These are phyloP conservation scores for Ettlia oleoabundans DNA, from an alignment of 139 green algal species.

Conservation along the genomic window DNA sequence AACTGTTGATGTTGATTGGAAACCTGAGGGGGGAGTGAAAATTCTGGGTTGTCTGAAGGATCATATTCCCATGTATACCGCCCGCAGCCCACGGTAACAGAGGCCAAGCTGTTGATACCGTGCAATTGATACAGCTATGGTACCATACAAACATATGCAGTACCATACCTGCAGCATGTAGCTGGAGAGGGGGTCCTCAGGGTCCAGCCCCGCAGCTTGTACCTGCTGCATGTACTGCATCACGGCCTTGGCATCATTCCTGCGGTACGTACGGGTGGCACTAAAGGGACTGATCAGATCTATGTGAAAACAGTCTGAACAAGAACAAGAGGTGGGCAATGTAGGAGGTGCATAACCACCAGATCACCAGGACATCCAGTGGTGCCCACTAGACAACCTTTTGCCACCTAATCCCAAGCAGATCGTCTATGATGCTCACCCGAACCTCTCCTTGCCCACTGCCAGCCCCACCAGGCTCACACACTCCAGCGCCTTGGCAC, in stretches of 20 bases:
- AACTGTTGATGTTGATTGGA: too few species aligned
- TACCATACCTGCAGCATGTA: conserved; percentile 89
- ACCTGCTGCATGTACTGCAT: conserved; percentile 91
- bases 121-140: too few species aligned
- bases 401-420: background rate
- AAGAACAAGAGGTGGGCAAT: too few species aligned
- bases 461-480: conserved; percentile 98
- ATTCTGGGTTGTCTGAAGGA: too few species aligned
- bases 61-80: too few species aligned
- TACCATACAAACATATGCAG: background rate
- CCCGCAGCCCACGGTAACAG: too few species aligned
- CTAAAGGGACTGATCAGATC: too few species aligned
- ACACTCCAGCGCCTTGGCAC: conserved; percentile 97
- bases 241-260: conserved; percentile 82
- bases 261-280: conserved; percentile 4
- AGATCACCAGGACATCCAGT: too few species aligned
- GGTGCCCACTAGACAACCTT: background rate
- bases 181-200: conserved; percentile 63
- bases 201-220: conserved; percentile 67
- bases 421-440: conserved; percentile 18
- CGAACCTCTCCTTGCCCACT: conserved; percentile 93
- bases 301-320: too few species aligned
- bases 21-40: too few species aligned
- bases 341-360: too few species aligned
- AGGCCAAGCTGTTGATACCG: too few species aligned